Base-by-base conservation (phyloP, 2,329 filamentous ascomycete genomes). In the Aspergillus pseudoviridinutans region DNA sequence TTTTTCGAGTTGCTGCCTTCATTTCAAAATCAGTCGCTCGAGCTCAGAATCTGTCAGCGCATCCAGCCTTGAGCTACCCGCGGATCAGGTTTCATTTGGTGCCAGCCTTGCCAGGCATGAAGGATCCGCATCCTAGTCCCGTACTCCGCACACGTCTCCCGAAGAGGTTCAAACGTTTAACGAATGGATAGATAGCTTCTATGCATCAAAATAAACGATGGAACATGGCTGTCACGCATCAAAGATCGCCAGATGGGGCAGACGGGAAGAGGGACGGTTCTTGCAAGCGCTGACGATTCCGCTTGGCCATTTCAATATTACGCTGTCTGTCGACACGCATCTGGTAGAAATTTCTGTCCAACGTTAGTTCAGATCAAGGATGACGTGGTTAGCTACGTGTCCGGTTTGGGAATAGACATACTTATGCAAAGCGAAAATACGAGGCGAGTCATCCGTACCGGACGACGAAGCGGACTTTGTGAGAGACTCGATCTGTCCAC, bases 351-450 rank as follows among this genome's bases (percentile, higher is more conserved):
- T 86, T 83, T 66, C 91, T 94, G 67, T 52, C 49, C 22, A 47
- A 14, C 56, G 4, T 60, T 29, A 55, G 51, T 61, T 55, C 44
- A 51, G 20, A 53, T 55, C 53, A 24, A 27, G 57, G 41, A 50
- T 50, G 49, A 44, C 35, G 28, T 24, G 46, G 46, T n/a, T 25
- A 24, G n/a, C 12, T 47, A 52, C 51, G 51, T 60, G 50, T 54
- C 32, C 44, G 10, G 22, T 47, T 44, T 47, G 10, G 22, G 44
- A 25, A 22, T 25, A 47, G 44, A 63, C 68, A 55, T 76, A 93
- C 89, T 87, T 92, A 69, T 93, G 89, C 58, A 97, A 79, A 63
- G 89, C 85, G 76, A 94, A 99, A 2, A 96, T 83, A 46, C 93
- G 85, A 22, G 91, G 88, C 56, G 88, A 87, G 59, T 90, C 86